Evolutionary conservation across 371 early-diverging fungal genomes (phyloP), one percentile per base, ranked within the genome.

Genomic region (Gilbertella persicaria): DNA sequence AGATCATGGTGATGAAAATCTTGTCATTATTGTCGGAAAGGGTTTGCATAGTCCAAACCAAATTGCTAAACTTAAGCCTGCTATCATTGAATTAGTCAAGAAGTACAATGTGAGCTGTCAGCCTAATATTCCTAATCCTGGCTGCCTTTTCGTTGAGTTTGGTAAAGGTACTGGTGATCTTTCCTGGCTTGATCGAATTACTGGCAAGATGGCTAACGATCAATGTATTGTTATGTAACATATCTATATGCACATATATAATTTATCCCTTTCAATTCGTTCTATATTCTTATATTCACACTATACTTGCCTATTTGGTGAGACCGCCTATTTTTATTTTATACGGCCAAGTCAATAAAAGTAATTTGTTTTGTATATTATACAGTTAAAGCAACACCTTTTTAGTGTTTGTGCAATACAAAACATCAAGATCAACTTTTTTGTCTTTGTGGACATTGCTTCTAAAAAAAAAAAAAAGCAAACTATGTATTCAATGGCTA

Each of bases 31-130:
- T 62, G 86, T 85, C 1, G 86, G 86, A 19, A 70, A 69, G 42
- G 86, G 86, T 2, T 75, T 81, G 28, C 84, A 83, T 45, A 83
- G 83, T 49, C 57, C 79, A 50, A 67, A 69, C 38, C 75, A 79
- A 1, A 65, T 83, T 43, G 77, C 84, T 13, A 85, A 81, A 50
- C 60, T 85, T 41, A 83, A 83, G 58, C 86, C 86, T 14, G 86
- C 83, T 3, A 75, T 85, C 38, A 64, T 59, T 7, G 69, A 79
- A 13, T 50, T 85, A 29, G 75, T 85, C 28, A 64, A 70, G 21
- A 74, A 79, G 38, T 82, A 81, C 50, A 62, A 78, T 9, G 68
- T 85, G 26, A 65, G 68, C 24, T 80, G 76, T 39, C 75, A 78
- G 16, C 84, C 80, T 0, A 73, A 81, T 50, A 69, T 68, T 13